These are phyloP conservation scores for Jatropha multifida DNA, from an alignment of 441 rosid species.

Conservation along the genomic window DNA sequence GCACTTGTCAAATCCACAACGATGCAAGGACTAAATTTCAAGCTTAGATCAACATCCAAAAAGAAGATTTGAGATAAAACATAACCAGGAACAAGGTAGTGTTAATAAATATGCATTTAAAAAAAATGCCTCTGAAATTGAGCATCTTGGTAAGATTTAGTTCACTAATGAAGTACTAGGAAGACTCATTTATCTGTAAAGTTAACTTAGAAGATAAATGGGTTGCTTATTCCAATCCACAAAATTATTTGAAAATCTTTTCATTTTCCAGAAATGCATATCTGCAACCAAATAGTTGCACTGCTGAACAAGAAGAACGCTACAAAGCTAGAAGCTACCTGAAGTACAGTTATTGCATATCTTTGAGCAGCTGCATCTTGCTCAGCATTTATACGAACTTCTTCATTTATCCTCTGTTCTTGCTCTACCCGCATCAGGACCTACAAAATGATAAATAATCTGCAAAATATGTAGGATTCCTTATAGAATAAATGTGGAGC, in stretches of 20 bases:
- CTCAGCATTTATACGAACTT: constrained; percentile 91
- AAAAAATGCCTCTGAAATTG: neutral
- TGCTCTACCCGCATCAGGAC: constrained; percentile 98
- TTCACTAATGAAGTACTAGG: neutral
- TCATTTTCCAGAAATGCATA: neutral
- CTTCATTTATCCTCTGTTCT: constrained; percentile 96
- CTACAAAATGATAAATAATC: constrained; percentile 36
- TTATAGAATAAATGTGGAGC: constrained; percentile 14
- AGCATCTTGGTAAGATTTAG: constrained; percentile 9
- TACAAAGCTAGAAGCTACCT: constrained; percentile 41
- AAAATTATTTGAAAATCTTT: neutral
- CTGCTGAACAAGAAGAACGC: neutral
- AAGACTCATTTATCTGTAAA: neutral
- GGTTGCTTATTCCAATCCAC: constrained; percentile 8
- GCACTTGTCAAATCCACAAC: neutral
- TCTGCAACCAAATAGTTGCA: no score
- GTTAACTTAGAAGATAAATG: neutral
- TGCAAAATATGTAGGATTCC: constrained; percentile 14
- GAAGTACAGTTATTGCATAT: constrained; percentile 74
- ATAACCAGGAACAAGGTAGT: neutral
- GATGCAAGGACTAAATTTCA: neutral
- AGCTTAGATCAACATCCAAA: neutral
- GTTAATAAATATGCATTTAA: neutral
- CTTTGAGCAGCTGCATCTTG: constrained; percentile 93
- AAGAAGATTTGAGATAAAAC: neutral